Percentiles rank a stretch among this genome's conserved stretches.
Conservation (phyloP, 2,329 filamentous ascomycete genomes). For the Fusarium nisikadoi region DNA sequence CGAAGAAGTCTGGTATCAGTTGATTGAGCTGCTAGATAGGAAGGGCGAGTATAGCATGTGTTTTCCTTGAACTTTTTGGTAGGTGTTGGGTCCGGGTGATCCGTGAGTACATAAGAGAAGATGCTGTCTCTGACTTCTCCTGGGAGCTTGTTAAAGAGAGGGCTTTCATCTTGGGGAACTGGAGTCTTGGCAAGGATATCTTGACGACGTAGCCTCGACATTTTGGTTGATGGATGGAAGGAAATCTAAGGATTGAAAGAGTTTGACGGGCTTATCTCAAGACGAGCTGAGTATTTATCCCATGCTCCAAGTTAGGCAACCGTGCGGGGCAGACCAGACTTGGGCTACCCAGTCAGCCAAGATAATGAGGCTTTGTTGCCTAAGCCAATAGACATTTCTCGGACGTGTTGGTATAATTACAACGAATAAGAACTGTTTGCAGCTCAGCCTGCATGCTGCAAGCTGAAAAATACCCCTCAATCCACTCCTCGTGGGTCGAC, state of each 20-base stretch:
- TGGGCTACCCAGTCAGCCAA: neutral
- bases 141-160: constrained; percentile 54
- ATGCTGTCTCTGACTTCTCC: constrained; percentile 61
- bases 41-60: constrained; percentile 55
- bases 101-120: constrained; percentile 54
- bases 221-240: neutral
- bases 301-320: constrained; percentile 8
- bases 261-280: neutral
- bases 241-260: neutral
- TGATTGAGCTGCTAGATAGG: constrained; percentile 51
- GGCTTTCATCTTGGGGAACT: constrained; percentile 28
- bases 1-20: constrained; percentile 53
- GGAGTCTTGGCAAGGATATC: neutral
- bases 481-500: neutral
- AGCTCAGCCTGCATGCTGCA: neutral
- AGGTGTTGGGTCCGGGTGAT: constrained; percentile 49
- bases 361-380: neutral
- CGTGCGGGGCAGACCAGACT: constrained; percentile 5
- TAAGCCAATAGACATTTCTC: neutral
- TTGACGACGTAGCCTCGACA: neutral
- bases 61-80: constrained; percentile 40
- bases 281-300: neutral
- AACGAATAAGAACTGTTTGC: neutral
- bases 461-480: neutral
- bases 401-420: neutral